Evolutionary conservation across 176 grass and related monocot species (phyloP).

Genomic region (Thalia dealbata): DNA sequence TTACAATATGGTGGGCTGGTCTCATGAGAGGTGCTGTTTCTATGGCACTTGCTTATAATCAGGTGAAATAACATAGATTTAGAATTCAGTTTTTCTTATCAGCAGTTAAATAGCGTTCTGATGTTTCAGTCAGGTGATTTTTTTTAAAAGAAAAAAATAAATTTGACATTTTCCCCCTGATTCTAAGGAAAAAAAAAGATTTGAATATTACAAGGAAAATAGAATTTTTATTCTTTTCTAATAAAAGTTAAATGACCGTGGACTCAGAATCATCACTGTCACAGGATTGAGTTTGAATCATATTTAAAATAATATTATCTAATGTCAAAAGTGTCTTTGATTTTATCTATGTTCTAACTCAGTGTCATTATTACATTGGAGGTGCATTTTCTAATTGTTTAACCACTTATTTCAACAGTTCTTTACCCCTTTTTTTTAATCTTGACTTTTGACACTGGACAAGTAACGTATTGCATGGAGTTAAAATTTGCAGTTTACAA

Average conservation of each 20-base stretch:
- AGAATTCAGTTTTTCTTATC: not conserved
- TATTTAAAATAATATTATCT: no score
- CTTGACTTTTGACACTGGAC: not conserved
- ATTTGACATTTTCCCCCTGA: not conserved
- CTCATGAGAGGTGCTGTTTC: slow-evolving; percentile 99
- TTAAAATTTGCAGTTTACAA: slow-evolving; percentile 16
- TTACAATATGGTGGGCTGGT: slow-evolving; percentile 96
- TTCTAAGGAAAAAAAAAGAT: not conserved
- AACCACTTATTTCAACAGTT: not conserved
- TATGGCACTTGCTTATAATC: slow-evolving; percentile 95
- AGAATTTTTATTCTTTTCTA: not conserved
- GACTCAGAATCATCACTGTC: not conserved
- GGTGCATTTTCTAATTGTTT: not conserved
- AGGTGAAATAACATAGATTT: slow-evolving; percentile 34
- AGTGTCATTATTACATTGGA: not conserved
- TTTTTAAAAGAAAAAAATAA: no score
- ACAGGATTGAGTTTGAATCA: not conserved
- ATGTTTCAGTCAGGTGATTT: not conserved
- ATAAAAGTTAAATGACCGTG: not conserved
- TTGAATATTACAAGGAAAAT: slow-evolving; percentile 1
- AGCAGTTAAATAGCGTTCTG: not conserved
- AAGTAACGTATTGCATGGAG: not conserved
- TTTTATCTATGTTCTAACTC: no score
- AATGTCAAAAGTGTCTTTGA: no score
- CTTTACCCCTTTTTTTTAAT: not conserved